These are phyloP conservation scores for Eimeria brunetti DNA, from an alignment of 169 alveolate genomes.

Conservation along the genomic window DNA sequence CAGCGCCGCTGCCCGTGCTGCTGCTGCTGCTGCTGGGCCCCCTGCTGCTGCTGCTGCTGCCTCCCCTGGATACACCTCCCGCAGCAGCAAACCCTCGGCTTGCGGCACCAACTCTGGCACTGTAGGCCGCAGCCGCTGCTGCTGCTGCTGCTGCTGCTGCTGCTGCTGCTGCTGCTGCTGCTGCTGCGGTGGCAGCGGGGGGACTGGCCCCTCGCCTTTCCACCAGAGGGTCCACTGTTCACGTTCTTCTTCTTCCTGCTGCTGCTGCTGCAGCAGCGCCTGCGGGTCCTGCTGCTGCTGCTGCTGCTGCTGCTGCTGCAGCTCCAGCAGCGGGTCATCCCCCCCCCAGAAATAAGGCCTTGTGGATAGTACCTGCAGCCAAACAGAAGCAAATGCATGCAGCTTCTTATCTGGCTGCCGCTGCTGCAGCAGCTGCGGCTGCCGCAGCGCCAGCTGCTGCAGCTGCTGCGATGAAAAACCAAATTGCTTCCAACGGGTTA, in stretches of 20 bases:
- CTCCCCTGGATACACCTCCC: conserved; percentile 22
- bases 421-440: conserved; percentile 21
- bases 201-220: conserved; percentile 15
- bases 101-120: conserved; percentile 19
- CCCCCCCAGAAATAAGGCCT: conserved; percentile 27
- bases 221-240: background rate
- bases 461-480: no score
- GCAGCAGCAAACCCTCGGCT: conserved; percentile 29
- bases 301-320: conserved; percentile 25
- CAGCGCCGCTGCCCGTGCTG: conserved; percentile 27
- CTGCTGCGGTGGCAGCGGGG: conserved; percentile 23
- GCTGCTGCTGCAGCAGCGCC: background rate
- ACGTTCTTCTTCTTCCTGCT: background rate
- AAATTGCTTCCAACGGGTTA: background rate
- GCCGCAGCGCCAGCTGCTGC: conserved; percentile 17
- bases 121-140: background rate
- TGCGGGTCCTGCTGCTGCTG: conserved; percentile 21
- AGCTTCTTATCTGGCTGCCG: background rate
- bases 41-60: conserved; percentile 32
- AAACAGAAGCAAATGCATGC: background rate
- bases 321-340: background rate
- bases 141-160: background rate
- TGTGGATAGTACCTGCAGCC: background rate
- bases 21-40: conserved; percentile 24
- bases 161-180: background rate